Conservation (phyloP, 192 early-diverging fungal species). For the Gonapodya sp. region DNA sequence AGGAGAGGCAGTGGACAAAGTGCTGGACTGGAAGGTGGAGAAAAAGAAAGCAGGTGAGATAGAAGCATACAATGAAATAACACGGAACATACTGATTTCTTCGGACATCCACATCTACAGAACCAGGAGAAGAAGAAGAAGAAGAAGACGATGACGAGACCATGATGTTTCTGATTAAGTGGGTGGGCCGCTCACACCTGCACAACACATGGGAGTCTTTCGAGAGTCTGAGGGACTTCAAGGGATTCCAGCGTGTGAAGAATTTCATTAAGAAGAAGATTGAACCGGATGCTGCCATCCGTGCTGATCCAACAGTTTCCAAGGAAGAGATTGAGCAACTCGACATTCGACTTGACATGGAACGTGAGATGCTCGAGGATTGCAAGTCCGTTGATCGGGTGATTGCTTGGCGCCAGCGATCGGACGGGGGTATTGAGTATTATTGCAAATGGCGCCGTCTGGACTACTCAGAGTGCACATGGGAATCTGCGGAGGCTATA, state of each 20-base stretch:
- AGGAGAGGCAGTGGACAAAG: neutral
- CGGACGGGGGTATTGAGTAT: constrained; percentile 61
- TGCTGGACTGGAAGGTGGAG: constrained; percentile 7
- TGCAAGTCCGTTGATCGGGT: constrained; percentile 84
- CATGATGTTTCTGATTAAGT: constrained; percentile 78
- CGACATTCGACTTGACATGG: constrained; percentile 73
- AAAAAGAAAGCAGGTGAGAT: constrained; percentile 28
- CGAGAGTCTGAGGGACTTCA: constrained; percentile 53
- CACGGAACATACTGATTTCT: neutral
- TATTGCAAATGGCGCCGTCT: constrained; percentile 87
- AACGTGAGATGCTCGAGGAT: constrained; percentile 69
- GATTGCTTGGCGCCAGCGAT: constrained; percentile 52
- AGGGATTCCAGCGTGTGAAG: constrained; percentile 80
- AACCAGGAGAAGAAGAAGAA: constrained; percentile 7
- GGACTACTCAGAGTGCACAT: constrained; percentile 80
- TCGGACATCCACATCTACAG: too few relatives aligned
- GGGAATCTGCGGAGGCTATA: constrained; percentile 71
- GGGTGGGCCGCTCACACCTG: constrained; percentile 82
- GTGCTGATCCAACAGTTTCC: constrained; percentile 57
- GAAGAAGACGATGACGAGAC: constrained; percentile 5
- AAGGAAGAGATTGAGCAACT: constrained; percentile 84
- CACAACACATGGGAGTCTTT: constrained; percentile 84
- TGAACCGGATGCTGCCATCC: constrained; percentile 42
- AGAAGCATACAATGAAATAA: too few relatives aligned
- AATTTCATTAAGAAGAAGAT: constrained; percentile 69